Conservation (phyloP, 768 basidiomycete genomes). For the Tulasnella calospora region DNA sequence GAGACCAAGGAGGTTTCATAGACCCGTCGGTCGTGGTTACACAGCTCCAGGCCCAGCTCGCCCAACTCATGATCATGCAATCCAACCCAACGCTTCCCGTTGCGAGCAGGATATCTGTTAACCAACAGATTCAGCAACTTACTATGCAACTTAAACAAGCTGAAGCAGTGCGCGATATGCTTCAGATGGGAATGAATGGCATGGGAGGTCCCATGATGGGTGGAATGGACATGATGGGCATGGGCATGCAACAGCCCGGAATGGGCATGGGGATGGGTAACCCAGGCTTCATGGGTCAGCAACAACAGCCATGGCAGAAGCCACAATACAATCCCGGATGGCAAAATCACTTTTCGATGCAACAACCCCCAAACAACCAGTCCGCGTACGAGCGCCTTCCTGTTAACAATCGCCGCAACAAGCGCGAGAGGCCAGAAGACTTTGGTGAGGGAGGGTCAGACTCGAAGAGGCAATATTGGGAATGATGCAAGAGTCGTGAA, state of each 20-base stretch:
- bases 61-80: constrained; percentile 72
- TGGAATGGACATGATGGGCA: constrained; percentile 28
- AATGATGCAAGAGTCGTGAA: constrained; percentile 34
- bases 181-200: constrained; percentile 45
- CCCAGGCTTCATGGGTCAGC: not conserved
- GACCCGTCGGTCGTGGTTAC: constrained; percentile 45
- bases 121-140: constrained; percentile 76
- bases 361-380: constrained; percentile 64
- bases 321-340: constrained; percentile 45
- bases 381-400: constrained; percentile 85
- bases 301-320: constrained; percentile 28
- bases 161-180: constrained; percentile 44
- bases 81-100: constrained; percentile 69
- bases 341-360: constrained; percentile 53
- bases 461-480: constrained; percentile 62
- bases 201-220: constrained; percentile 27
- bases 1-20: constrained; percentile 56
- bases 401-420: constrained; percentile 72
- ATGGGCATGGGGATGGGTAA: constrained; percentile 19
- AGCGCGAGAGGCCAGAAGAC: constrained; percentile 78
- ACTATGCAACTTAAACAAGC: constrained; percentile 76
- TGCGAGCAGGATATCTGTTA: constrained; percentile 70
- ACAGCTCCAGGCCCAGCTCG: constrained; percentile 77
- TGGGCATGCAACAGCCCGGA: constrained; percentile 21
- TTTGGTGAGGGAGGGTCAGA: constrained; percentile 57